Evolutionary conservation across 2,329 filamentous ascomycete genomes (phyloP).

Genomic region (Macroventuria anomochaeta): DNA sequence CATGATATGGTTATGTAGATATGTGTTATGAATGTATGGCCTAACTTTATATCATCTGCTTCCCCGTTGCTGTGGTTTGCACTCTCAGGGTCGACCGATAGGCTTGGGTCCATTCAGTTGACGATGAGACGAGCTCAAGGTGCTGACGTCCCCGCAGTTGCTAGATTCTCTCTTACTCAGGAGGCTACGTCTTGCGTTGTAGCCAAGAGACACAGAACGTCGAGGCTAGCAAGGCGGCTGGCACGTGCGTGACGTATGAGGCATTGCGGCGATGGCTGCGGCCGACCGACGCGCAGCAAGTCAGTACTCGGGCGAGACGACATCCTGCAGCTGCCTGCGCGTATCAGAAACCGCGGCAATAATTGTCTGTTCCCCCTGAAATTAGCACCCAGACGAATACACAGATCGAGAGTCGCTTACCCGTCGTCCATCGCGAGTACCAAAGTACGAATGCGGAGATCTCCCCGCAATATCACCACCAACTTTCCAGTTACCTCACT

Average conservation of each 20-base stretch:
- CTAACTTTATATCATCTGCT: neutral
- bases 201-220: too few relatives aligned
- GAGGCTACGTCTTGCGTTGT: too few relatives aligned
- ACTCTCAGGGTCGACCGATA: too few relatives aligned
- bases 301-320: slow-evolving; percentile 8
- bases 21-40: slow-evolving; percentile 41
- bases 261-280: slow-evolving; percentile 8
- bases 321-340: slow-evolving; percentile 8
- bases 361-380: neutral
- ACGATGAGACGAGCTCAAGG: too few relatives aligned
- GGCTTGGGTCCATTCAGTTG: too few relatives aligned
- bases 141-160: too few relatives aligned
- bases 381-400: too few relatives aligned
- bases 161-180: too few relatives aligned
- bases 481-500: slow-evolving; percentile 1
- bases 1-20: slow-evolving; percentile 25
- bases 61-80: neutral
- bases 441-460: slow-evolving; percentile 18
- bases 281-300: neutral
- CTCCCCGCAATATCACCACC: slow-evolving; percentile 21
- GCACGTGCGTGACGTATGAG: slow-evolving; percentile 23
- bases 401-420: too few relatives aligned
- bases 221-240: slow-evolving; percentile 1
- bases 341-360: neutral
- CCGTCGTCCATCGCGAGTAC: slow-evolving; percentile 1